Evolutionary conservation across 208 protist species (phyloP).

Genomic region (Leptomonas seymouri): DNA sequence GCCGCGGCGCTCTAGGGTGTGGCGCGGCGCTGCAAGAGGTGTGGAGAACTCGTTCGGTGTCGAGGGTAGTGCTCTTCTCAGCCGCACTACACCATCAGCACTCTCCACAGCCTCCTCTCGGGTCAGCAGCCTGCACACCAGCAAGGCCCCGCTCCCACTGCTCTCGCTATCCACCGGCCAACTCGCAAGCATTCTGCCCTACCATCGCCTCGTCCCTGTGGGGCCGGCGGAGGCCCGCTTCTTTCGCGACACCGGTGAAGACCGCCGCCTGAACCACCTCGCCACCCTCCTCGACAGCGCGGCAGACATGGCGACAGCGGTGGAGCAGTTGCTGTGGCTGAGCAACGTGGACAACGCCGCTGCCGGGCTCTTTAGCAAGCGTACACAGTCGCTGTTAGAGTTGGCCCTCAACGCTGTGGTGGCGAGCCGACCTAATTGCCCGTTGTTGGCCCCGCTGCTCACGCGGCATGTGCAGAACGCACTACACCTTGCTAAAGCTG

Average conservation of each 20-base stretch:
- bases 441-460: constrained; percentile 34
- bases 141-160: background rate
- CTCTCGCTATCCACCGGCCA: constrained; percentile 9
- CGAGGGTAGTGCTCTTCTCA: background rate
- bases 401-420: constrained; percentile 28
- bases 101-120: constrained; percentile 4
- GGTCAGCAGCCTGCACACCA: background rate
- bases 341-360: constrained; percentile 35
- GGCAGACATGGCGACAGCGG: constrained; percentile 36
- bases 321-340: constrained; percentile 64
- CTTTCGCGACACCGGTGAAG: constrained; percentile 45
- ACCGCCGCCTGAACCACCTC: constrained; percentile 46
- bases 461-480: constrained; percentile 23
- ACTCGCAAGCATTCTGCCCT: constrained; percentile 7
- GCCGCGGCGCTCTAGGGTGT: background rate
- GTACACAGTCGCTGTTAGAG: constrained; percentile 45
- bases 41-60: background rate
- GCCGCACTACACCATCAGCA: background rate
- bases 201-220: constrained; percentile 36
- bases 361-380: constrained; percentile 31
- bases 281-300: constrained; percentile 56
- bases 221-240: constrained; percentile 52
- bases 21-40: background rate
- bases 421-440: constrained; percentile 23
- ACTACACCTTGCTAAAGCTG: constrained; percentile 26